A percentile compares a stretch with the other conserved stretches of the same genome.
Conservation (phyloP, 352 stramenopile genomes). For the Globisporangium recalcitrans region DNA sequence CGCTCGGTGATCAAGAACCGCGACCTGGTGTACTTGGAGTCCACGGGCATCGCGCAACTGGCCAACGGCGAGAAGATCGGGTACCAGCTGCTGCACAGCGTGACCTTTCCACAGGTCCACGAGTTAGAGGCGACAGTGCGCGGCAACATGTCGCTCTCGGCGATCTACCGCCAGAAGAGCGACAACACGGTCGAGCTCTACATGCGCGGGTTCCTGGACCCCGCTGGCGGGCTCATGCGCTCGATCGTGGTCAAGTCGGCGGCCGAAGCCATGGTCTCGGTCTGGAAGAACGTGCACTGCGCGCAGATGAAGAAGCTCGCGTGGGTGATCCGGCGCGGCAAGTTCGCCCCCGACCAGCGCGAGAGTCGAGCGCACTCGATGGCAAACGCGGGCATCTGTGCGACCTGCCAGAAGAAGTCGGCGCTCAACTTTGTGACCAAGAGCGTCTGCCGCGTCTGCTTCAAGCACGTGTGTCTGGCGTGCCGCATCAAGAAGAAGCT, state of each 20-base stretch:
- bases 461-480: constrained; percentile 26
- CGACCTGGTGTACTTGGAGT: constrained; percentile 62
- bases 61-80: constrained; percentile 13
- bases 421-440: constrained; percentile 22
- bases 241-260: constrained; percentile 41
- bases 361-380: background rate
- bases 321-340: constrained; percentile 30
- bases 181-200: constrained; percentile 45
- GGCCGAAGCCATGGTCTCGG: constrained; percentile 37
- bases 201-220: constrained; percentile 38
- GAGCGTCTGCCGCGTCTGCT: constrained; percentile 28
- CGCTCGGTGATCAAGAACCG: constrained; percentile 49
- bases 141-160: constrained; percentile 46
- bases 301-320: constrained; percentile 49
- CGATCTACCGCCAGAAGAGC: constrained; percentile 42
- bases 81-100: constrained; percentile 34
- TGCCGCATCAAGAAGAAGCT: constrained; percentile 36
- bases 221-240: constrained; percentile 38
- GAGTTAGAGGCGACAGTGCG: constrained; percentile 31
- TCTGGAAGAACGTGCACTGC: constrained; percentile 37
- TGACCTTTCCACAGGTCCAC: constrained; percentile 45
- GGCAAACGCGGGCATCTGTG: constrained; percentile 5
- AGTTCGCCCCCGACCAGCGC: constrained; percentile 10
- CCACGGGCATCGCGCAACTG: constrained; percentile 31
- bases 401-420: constrained; percentile 27